A percentile compares a stretch with the other conserved stretches of the same genome.
Evolutionary conservation across 1,284 basidiomycete species (phyloP).

Genomic region (Ceratobasidium sp.): DNA sequence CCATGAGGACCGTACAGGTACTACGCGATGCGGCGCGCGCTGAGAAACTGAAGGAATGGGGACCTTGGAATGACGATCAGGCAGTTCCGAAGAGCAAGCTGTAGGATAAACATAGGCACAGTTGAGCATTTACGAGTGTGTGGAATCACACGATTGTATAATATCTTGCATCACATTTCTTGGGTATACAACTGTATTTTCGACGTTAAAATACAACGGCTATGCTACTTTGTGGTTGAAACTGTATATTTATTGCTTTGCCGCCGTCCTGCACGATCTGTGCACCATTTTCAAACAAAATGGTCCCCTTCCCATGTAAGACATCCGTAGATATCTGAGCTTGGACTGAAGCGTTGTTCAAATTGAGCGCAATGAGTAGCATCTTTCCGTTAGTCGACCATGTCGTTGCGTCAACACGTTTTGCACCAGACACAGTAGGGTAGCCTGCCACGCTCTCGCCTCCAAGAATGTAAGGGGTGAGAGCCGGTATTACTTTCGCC

Average conservation of each 20-base stretch:
- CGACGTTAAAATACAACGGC: slow-evolving; percentile 11
- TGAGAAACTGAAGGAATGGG: slow-evolving; percentile 59
- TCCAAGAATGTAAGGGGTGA: slow-evolving; percentile 61
- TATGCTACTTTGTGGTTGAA: slow-evolving; percentile 41
- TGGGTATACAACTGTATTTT: neutral
- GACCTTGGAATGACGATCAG: slow-evolving; percentile 36
- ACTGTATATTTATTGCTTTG: slow-evolving; percentile 7
- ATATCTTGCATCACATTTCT: slow-evolving; percentile 7
- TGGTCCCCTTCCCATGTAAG: neutral
- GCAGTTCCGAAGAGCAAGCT: slow-evolving; percentile 39
- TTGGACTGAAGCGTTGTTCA: slow-evolving; percentile 48
- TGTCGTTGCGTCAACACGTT: slow-evolving; percentile 38
- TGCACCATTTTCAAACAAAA: slow-evolving; percentile 38
- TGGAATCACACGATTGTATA: too few species aligned
- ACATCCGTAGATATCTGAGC: slow-evolving; percentile 45
- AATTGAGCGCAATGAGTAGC: slow-evolving; percentile 45
- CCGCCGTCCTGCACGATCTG: neutral
- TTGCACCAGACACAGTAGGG: slow-evolving; percentile 3
- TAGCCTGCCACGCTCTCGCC: neutral
- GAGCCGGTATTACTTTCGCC: slow-evolving; percentile 61
- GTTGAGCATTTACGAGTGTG: neutral
- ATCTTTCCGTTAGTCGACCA: slow-evolving; percentile 35
- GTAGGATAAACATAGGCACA: neutral
- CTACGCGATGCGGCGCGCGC: slow-evolving; percentile 67
- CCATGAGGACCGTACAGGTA: slow-evolving; percentile 63